A percentile compares a stretch with the other conserved stretches of the same genome.
Conservation (phyloP, 805 yeast species). For the Kregervanrija fluxuum region DNA sequence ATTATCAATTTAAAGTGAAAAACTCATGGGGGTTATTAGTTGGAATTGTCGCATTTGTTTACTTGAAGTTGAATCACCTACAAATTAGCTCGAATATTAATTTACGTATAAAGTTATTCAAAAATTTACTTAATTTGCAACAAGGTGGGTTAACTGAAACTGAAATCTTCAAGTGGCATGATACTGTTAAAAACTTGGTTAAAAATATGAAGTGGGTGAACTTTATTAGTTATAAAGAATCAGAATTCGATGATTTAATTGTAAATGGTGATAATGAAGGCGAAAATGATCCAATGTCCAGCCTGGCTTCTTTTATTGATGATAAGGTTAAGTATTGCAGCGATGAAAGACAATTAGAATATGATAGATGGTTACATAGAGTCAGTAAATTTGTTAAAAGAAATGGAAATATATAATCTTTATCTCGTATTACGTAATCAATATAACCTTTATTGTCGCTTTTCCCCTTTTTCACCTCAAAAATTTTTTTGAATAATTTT, state of each 20-base stretch:
- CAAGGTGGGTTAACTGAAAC: conserved; percentile 43
- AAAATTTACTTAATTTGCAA: conserved; percentile 45
- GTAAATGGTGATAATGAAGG: conserved; percentile 4
- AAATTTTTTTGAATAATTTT: no score
- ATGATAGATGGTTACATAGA: no score
- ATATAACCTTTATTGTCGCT: no score
- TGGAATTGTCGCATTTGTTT: conserved; percentile 57
- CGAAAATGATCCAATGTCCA: conserved; percentile 5
- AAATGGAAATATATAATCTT: no score
- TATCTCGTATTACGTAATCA: no score
- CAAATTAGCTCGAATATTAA: conserved; percentile 41
- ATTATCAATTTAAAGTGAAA: conserved; percentile 45
- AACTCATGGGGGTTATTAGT: conserved; percentile 66
- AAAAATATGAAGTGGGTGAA: conserved; percentile 54
- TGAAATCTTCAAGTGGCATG: conserved; percentile 47
- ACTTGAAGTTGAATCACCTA: conserved; percentile 44
- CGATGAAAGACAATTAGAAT: no score
- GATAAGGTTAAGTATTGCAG: neutral
- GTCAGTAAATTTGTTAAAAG: no score
- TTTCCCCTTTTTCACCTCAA: no score
- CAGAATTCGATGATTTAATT: conserved; percentile 22
- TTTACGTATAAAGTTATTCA: conserved; percentile 38
- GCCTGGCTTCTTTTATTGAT: conserved; percentile 6
- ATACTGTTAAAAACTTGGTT: conserved; percentile 45
- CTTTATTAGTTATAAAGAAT: conserved; percentile 24